These are phyloP conservation scores for Sarocladium strictum DNA, from an alignment of 2,329 filamentous ascomycete genomes.

Conservation along the genomic window DNA sequence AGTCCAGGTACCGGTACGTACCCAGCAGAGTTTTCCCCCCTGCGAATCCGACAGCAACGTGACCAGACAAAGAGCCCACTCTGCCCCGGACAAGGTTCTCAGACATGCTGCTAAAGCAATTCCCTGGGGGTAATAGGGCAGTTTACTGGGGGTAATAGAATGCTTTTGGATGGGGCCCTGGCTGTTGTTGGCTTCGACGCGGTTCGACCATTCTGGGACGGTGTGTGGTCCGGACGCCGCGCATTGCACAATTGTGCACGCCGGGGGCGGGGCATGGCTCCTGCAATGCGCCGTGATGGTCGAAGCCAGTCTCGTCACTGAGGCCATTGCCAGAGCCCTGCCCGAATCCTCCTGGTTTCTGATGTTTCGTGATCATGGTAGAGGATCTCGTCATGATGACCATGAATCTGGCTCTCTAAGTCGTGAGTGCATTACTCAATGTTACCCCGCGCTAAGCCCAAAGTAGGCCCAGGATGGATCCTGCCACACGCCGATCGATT, in stretches of 20 bases:
- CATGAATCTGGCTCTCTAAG: neutral
- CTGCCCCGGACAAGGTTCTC: slow-evolving; percentile 9
- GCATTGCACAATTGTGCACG: neutral
- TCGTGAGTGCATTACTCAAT: neutral
- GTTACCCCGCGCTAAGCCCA: neutral
- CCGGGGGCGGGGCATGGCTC: neutral
- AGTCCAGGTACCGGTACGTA: slow-evolving; percentile 8
- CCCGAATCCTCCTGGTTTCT: neutral
- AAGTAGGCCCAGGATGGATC: neutral
- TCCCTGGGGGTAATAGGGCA: slow-evolving; percentile 9
- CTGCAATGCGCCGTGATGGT: neutral
- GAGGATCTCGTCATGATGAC: neutral
- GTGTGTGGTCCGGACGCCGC: neutral
- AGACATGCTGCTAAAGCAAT: slow-evolving; percentile 1
- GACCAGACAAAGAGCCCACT: neutral
- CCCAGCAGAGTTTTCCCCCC: slow-evolving; percentile 6
- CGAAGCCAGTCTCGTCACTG: neutral
- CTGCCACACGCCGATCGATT: neutral
- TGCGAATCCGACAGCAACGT: neutral
- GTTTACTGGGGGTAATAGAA: slow-evolving; percentile 9
- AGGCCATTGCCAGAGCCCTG: neutral
- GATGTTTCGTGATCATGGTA: neutral
- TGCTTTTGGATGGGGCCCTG: slow-evolving; percentile 1
- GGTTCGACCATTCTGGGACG: slow-evolving; percentile 5
- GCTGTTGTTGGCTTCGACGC: slow-evolving; percentile 2